Conservation (phyloP, 2,329 filamentous ascomycete species). For the Venturia oleaginea region DNA sequence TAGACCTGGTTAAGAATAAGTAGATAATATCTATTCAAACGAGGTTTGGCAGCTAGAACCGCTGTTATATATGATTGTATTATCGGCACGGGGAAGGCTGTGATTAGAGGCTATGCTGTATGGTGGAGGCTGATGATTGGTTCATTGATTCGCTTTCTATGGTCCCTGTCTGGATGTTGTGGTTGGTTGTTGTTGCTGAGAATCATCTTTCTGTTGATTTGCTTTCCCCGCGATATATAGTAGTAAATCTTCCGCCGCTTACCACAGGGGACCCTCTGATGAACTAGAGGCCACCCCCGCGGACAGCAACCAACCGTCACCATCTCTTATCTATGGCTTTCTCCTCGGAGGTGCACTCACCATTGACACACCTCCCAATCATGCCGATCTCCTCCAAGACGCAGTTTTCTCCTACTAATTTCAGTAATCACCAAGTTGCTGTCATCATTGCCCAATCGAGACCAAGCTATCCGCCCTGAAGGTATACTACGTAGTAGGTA, state of each 20-base stretch:
- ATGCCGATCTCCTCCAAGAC: background rate
- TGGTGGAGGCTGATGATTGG: too few species aligned
- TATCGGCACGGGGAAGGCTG: too few species aligned
- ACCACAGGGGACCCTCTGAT: background rate
- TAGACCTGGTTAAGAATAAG: too few species aligned
- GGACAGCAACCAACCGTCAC: background rate
- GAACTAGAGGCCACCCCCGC: background rate
- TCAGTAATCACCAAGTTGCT: background rate
- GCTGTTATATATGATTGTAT: too few species aligned
- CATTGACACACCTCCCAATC: background rate
- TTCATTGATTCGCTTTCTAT: too few species aligned
- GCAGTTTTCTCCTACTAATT: background rate
- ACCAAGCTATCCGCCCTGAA: background rate
- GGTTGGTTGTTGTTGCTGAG: too few species aligned
- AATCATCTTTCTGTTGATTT: too few species aligned
- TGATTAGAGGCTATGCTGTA: too few species aligned
- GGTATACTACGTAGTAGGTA: too few species aligned
- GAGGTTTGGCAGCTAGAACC: too few species aligned
- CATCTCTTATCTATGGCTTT: background rate
- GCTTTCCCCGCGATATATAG: background rate
- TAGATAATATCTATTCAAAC: too few species aligned
- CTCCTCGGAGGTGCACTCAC: constrained; percentile 3
- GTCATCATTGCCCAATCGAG: background rate
- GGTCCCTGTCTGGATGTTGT: too few species aligned
- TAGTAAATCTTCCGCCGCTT: background rate